These are phyloP conservation scores for Chaetomiaceae sp. DNA, from an alignment of 2,329 filamentous ascomycete genomes.

Conservation along the genomic window DNA sequence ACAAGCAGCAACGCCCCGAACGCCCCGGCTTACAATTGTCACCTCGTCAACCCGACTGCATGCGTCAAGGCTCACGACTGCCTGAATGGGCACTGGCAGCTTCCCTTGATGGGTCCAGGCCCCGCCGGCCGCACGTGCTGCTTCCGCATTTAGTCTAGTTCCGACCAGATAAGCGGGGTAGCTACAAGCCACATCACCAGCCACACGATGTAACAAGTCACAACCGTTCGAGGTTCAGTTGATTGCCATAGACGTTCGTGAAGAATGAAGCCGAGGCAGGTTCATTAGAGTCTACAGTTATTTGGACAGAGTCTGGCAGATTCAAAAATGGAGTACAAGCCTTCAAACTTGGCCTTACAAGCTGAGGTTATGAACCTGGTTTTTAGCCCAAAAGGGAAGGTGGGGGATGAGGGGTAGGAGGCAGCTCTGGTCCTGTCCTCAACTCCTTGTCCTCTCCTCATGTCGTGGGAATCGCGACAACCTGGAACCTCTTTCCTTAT, in stretches of 20 bases:
- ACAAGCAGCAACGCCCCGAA: conserved; percentile 12
- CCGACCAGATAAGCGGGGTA: background rate
- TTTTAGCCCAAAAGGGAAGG: background rate
- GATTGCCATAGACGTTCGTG: no score
- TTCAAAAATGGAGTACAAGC: no score
- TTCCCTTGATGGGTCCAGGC: background rate
- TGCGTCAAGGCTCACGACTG: conserved; percentile 13
- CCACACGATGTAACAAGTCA: no score
- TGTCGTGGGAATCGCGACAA: no score
- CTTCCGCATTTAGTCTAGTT: background rate
- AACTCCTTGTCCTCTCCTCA: no score
- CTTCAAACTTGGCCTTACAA: no score
- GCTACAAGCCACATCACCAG: background rate
- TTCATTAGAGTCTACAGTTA: no score
- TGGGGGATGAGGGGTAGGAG: background rate
- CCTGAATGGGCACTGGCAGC: conserved; percentile 4
- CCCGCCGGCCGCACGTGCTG: conserved; percentile 11
- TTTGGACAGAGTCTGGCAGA: no score
- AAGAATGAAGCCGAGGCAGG: no score
- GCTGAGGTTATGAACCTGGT: no score
- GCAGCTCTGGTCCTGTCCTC: background rate
- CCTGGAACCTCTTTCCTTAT: no score
- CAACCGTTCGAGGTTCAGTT: no score
- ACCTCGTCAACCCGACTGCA: conserved; percentile 5
- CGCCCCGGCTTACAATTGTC: conserved; percentile 8